phyloP scores from a whole-genome alignment of 768 basidiomycete genomes.

The Psilocybe cubensis region DNA sequence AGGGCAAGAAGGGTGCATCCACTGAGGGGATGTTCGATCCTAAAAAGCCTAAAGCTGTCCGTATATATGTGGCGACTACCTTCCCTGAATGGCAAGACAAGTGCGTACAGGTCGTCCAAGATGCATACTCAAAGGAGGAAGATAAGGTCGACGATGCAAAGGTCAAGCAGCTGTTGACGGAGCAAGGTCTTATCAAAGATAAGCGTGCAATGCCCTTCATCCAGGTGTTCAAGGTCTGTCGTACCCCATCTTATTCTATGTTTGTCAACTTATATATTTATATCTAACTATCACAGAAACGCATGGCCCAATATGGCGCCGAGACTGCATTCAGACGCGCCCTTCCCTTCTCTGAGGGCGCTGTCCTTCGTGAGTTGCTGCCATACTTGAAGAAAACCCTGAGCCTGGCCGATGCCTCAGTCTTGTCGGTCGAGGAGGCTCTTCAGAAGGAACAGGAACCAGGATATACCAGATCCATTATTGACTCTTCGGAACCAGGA shows the following conservation, averaged over 20 bases:
- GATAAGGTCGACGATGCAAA: constrained; percentile 83
- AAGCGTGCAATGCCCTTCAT: constrained; percentile 96
- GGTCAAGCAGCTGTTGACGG: constrained; percentile 67
- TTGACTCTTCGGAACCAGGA: constrained; percentile 89
- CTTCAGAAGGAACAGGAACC: constrained; percentile 50
- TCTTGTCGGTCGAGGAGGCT: constrained; percentile 72
- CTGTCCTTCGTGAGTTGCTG: constrained; percentile 68
- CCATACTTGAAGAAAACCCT: constrained; percentile 84
- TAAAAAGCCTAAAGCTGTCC: constrained; percentile 80
- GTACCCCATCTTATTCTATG: neutral
- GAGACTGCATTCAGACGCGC: constrained; percentile 81
- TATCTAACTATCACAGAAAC: constrained; percentile 56
- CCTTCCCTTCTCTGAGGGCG: constrained; percentile 81
- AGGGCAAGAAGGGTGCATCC: constrained; percentile 55
- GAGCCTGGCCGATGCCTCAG: constrained; percentile 69
- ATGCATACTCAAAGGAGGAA: constrained; percentile 58
- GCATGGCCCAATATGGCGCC: constrained; percentile 75
- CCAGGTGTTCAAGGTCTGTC: constrained; percentile 84
- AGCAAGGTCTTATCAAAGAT: constrained; percentile 88
- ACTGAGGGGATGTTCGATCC: constrained; percentile 71
- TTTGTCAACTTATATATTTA: neutral
- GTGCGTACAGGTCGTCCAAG: constrained; percentile 76
- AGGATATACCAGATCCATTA: constrained; percentile 69
- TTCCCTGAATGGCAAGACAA: constrained; percentile 96
- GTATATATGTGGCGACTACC: constrained; percentile 86